phyloP scores from a whole-genome alignment of 2,329 filamentous ascomycete species.

The Xylariaceae sp. region DNA sequence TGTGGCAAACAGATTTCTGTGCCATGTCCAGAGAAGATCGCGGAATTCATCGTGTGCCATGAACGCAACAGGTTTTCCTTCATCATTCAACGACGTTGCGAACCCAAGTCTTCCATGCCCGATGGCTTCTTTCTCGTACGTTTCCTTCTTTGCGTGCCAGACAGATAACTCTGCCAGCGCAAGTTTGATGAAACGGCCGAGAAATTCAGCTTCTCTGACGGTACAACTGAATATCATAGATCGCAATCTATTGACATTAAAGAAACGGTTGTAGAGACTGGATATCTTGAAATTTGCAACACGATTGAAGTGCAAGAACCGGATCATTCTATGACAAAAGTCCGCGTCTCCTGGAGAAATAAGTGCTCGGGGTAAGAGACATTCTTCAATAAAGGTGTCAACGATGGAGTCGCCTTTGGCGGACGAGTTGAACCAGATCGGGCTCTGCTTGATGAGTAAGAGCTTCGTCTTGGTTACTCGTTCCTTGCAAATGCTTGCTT shows the following conservation, averaged over 20 bases:
- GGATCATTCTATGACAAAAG: constrained; percentile 80
- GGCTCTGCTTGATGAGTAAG: constrained; percentile 65
- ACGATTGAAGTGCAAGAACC: constrained; percentile 77
- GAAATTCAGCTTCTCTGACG: constrained; percentile 81
- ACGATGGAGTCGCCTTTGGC: constrained; percentile 63
- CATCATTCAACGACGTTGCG: constrained; percentile 63
- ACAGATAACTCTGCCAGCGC: constrained; percentile 70
- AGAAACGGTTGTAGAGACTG: constrained; percentile 76
- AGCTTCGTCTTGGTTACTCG: constrained; percentile 62
- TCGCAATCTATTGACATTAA: constrained; percentile 74
- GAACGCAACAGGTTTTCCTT: constrained; percentile 64
- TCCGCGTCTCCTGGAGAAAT: constrained; percentile 83
- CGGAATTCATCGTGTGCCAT: constrained; percentile 84
- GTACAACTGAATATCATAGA: constrained; percentile 85
- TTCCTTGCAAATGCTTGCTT: constrained; percentile 65
- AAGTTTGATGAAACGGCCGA: constrained; percentile 86
- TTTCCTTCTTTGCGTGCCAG: constrained; percentile 74
- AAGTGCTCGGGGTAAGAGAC: constrained; percentile 80
- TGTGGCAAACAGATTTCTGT: constrained; percentile 72
- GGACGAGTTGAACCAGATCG: constrained; percentile 64
- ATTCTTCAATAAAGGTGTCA: constrained; percentile 78
- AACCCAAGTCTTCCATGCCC: constrained; percentile 64
- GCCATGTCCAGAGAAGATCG: constrained; percentile 83
- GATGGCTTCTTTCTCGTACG: constrained; percentile 79
- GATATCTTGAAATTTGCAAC: constrained; percentile 83